These are phyloP conservation scores for Capsicum rhomboideum DNA, from an alignment of 257 asterid genomes.

Conservation along the genomic window DNA sequence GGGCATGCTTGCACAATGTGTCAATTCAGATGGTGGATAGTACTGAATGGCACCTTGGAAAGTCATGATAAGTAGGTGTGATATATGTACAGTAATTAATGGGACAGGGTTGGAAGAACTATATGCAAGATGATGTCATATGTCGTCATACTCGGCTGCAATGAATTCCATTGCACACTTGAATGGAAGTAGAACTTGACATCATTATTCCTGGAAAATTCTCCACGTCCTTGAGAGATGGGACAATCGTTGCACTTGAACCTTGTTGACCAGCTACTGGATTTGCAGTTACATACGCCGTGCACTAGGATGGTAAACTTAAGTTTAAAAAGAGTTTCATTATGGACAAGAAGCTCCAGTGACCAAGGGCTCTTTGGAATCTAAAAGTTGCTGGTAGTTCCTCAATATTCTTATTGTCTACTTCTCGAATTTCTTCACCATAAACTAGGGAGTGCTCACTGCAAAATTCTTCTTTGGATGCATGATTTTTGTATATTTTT, in stretches of 20 bases:
- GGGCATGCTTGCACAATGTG: not conserved
- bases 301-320: not conserved
- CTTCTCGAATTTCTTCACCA: not conserved
- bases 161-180: not conserved
- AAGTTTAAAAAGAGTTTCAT: not conserved
- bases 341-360: not conserved
- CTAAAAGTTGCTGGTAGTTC: not conserved
- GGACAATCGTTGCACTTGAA: not conserved
- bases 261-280: not conserved
- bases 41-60: not conserved
- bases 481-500: not conserved
- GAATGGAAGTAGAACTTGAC: not conserved
- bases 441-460: not conserved
- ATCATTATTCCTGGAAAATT: not conserved
- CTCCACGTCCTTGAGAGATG: not conserved
- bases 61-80: not conserved
- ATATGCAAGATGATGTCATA: too few species aligned
- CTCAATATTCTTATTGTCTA: not conserved
- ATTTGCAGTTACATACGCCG: not conserved
- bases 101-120: not conserved
- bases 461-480: not conserved
- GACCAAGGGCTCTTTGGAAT: not conserved
- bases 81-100: not conserved
- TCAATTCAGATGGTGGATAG: not conserved
- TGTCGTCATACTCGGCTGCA: too few species aligned